Conservation (phyloP, 1,284 basidiomycete genomes). For the Microbotryum silenes-acaulis region DNA sequence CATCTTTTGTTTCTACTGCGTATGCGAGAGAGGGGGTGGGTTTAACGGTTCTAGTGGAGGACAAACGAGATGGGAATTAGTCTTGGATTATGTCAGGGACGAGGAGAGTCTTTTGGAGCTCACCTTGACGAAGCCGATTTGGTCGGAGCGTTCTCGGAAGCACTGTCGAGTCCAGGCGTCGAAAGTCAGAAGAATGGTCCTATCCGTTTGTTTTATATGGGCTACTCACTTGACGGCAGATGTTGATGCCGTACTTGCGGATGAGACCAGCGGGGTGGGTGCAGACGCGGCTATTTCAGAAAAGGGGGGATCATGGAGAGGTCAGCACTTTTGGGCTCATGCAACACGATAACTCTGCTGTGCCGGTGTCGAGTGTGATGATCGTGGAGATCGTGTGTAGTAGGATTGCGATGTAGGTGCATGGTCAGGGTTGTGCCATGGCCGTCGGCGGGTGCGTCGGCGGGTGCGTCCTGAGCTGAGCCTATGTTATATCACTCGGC, state of each 20-base stretch:
- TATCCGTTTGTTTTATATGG: too few species aligned
- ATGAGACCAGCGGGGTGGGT: constrained; percentile 94
- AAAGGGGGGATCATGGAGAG: not conserved
- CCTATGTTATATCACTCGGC: too few species aligned
- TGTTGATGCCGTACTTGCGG: constrained; percentile 81
- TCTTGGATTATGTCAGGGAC: too few species aligned
- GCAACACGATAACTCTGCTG: too few species aligned
- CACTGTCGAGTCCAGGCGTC: constrained; percentile 52
- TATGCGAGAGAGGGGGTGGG: not conserved
- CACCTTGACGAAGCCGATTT: constrained; percentile 85
- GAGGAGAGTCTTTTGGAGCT: not conserved
- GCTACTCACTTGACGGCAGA: constrained; percentile 56
- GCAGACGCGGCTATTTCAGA: constrained; percentile 68
- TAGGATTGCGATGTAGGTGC: too few species aligned
- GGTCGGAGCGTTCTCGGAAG: constrained; percentile 73
- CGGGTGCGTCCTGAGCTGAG: not conserved
- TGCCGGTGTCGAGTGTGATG: too few species aligned
- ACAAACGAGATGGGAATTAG: not conserved
- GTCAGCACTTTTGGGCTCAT: not conserved
- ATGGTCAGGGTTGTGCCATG: not conserved
- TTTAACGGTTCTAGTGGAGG: constrained; percentile 24
- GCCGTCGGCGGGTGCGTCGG: not conserved
- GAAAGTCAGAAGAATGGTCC: too few species aligned
- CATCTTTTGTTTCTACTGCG: too few species aligned
- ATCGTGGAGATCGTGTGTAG: too few species aligned